Evolutionary conservation across 1,284 basidiomycete genomes (phyloP).

Genomic region (Schizophyllum commune): DNA sequence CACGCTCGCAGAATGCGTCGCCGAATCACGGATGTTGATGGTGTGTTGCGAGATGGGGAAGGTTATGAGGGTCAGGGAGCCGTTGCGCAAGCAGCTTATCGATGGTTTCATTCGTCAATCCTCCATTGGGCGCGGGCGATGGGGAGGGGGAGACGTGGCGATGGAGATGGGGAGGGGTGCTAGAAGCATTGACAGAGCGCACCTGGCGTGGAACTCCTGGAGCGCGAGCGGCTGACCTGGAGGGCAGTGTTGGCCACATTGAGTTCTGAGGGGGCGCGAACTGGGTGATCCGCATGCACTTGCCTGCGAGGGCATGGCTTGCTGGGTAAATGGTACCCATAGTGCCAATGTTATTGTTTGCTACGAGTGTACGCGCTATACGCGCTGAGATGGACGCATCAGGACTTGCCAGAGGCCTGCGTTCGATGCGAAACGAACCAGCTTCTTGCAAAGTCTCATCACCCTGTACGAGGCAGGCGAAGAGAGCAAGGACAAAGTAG

Average conservation of each 20-base stretch:
- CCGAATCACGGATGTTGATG: constrained; percentile 43
- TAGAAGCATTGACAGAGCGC: constrained; percentile 5
- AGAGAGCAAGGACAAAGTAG: no score
- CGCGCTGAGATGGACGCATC: constrained; percentile 20
- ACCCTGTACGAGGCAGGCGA: no score
- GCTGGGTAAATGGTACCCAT: constrained; percentile 44
- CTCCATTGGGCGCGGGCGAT: no score
- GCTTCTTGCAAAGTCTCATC: constrained; percentile 21
- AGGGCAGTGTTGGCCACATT: background rate
- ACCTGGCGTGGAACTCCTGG: constrained; percentile 53
- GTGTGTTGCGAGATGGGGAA: constrained; percentile 58
- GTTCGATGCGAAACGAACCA: constrained; percentile 9
- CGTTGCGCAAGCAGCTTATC: constrained; percentile 46
- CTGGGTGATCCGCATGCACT: constrained; percentile 5
- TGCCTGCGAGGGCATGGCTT: constrained; percentile 35
- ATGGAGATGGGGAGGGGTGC: background rate
- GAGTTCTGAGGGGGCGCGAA: background rate
- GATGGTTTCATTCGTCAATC: background rate
- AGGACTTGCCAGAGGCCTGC: background rate
- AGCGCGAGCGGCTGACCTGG: constrained; percentile 50
- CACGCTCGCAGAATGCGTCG: constrained; percentile 41
- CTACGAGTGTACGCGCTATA: constrained; percentile 35
- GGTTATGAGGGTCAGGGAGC: constrained; percentile 54
- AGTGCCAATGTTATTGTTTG: constrained; percentile 30
- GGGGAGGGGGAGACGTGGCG: no score